Conservation (phyloP, 2,329 filamentous ascomycete species). For the Emmonsia crescens region DNA sequence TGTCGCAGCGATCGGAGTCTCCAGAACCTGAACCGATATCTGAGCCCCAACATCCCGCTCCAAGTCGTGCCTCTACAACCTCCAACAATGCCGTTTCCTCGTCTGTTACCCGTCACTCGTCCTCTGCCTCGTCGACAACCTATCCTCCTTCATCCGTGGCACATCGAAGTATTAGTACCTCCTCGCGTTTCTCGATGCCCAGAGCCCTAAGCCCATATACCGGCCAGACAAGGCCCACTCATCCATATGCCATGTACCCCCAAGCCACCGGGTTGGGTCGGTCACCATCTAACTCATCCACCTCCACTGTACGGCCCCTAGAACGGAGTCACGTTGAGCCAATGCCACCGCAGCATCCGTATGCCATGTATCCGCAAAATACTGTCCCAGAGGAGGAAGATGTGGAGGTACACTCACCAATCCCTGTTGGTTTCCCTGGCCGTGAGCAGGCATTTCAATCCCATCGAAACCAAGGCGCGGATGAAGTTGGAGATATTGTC, state of each 20-base stretch:
- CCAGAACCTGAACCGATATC: constrained; percentile 9
- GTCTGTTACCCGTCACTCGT: constrained; percentile 13
- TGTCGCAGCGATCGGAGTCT: constrained; percentile 3
- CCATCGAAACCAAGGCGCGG: constrained; percentile 53
- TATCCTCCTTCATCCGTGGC: constrained; percentile 21
- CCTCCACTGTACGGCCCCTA: constrained; percentile 52
- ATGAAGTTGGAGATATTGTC: constrained; percentile 78
- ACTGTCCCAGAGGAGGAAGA: constrained; percentile 50
- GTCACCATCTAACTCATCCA: constrained; percentile 58
- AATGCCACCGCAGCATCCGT: constrained; percentile 68
- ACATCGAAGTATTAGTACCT: constrained; percentile 34
- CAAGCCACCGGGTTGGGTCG: constrained; percentile 52
- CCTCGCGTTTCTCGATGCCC: constrained; percentile 36
- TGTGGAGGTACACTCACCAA: constrained; percentile 26
- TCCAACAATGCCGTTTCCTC: constrained; percentile 5
- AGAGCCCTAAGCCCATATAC: constrained; percentile 54
- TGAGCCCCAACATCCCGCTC: constrained; percentile 10
- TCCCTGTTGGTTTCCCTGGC: constrained; percentile 67
- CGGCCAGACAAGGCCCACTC: constrained; percentile 62
- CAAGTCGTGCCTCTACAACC: background rate
- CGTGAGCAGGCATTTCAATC: constrained; percentile 57
- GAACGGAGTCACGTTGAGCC: constrained; percentile 50
- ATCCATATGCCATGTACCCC: constrained; percentile 76
- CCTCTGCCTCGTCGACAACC: constrained; percentile 11
- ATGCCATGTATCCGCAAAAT: constrained; percentile 75